Conservation (phyloP, 148 eudicot species). For the Camellia granthamiana region DNA sequence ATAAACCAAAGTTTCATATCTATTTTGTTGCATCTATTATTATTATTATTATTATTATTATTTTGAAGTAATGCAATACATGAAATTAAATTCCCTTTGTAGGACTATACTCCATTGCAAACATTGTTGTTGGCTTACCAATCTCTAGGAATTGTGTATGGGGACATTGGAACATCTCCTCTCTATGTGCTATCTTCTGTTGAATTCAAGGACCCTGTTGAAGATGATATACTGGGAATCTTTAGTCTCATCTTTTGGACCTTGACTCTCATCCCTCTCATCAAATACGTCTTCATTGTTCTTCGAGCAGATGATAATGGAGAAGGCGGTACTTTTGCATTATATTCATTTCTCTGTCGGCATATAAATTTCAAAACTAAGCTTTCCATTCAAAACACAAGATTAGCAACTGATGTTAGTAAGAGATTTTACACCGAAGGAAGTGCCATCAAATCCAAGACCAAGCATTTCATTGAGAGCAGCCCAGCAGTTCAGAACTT, state of each 20-base stretch:
- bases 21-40: too few species aligned
- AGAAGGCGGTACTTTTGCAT: constrained; percentile 20
- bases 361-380: constrained; percentile 4
- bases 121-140: constrained; percentile 31
- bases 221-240: constrained; percentile 11
- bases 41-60: too few species aligned
- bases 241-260: constrained; percentile 21
- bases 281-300: constrained; percentile 21
- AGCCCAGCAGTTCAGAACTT: background rate
- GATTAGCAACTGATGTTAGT: background rate
- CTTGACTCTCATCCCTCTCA: background rate
- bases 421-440: constrained; percentile 7
- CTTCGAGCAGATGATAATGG: constrained; percentile 19
- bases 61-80: too few species aligned
- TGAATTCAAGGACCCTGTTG: background rate
- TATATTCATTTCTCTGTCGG: constrained; percentile 17
- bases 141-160: constrained; percentile 37
- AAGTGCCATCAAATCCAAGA: constrained; percentile 11
- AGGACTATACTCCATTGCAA: background rate
- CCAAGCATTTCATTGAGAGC: constrained; percentile 15
- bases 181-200: constrained; percentile 26
- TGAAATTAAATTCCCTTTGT: background rate
- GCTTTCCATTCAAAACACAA: constrained; percentile 8
- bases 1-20: too few species aligned
- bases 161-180: constrained; percentile 39